Percentiles rank a stretch among this genome's conserved stretches.
Conservation (phyloP, 352 stramenopile species). For the Phytophthora agathidicida region DNA sequence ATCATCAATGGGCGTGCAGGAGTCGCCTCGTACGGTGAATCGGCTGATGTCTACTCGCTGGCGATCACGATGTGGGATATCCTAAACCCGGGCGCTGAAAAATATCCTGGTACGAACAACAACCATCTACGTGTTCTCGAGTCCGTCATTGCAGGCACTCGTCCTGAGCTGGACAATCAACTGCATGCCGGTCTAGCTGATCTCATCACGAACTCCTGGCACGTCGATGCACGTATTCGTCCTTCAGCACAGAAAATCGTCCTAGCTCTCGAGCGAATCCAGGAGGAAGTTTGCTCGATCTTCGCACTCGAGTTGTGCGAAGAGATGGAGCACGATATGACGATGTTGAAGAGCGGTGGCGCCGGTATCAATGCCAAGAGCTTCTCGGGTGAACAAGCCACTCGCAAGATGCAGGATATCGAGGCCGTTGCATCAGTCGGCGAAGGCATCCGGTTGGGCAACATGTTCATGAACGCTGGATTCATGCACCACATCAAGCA, state of each 20-base stretch:
- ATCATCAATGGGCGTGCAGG: slow-evolving; percentile 65
- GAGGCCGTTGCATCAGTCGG: slow-evolving; percentile 41
- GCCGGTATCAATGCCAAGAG: slow-evolving; percentile 21
- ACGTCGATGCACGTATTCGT: slow-evolving; percentile 41
- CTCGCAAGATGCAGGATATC: slow-evolving; percentile 49
- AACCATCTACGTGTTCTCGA: slow-evolving; percentile 64
- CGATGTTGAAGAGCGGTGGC: slow-evolving; percentile 27
- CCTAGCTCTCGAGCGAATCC: slow-evolving; percentile 45
- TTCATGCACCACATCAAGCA: slow-evolving; percentile 65
- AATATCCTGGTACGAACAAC: slow-evolving; percentile 52
- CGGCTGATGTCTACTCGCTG: slow-evolving; percentile 73
- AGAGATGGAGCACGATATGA: slow-evolving; percentile 35
- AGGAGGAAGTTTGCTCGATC: slow-evolving; percentile 48
- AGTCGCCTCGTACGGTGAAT: slow-evolving; percentile 59
- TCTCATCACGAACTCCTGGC: slow-evolving; percentile 49
- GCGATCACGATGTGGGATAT: slow-evolving; percentile 83
- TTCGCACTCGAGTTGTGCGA: slow-evolving; percentile 44
- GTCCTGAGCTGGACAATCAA: slow-evolving; percentile 41
- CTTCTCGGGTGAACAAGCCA: slow-evolving; percentile 31
- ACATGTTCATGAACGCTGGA: slow-evolving; percentile 63
- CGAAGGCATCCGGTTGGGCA: slow-evolving; percentile 56
- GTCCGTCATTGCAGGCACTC: slow-evolving; percentile 44
- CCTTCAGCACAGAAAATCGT: slow-evolving; percentile 54
- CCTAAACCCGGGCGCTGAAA: slow-evolving; percentile 48
- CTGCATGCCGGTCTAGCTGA: slow-evolving; percentile 39